Base-by-base conservation (phyloP, 225 moss, liverwort and hornwort species). In the Thuidium tamariscinum region DNA sequence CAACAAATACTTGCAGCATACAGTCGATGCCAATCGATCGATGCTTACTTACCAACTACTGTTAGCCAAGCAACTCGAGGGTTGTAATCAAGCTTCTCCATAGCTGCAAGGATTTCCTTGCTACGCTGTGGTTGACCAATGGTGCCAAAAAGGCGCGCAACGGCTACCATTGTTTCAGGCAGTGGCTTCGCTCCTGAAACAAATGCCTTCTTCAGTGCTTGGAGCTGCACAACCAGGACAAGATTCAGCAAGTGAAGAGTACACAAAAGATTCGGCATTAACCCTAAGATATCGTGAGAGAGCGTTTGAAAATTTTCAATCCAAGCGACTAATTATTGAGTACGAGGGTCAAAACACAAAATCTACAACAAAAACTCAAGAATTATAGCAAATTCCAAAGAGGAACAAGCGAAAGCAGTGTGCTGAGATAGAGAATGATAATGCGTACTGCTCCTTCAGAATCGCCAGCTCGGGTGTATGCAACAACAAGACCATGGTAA, bases 141-240 rank as follows among this genome's bases (percentile, higher is more conserved):
- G 71, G 84, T 46, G 71, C 99, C 99, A 91, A 91, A 95, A 72
- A 97, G 88, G 51, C 97, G 95, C 39, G 89, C 95, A 91, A 95
- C 85, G n/a, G 99, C 90, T 74, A 95, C 90, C 90, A 99, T 92
- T 85, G 99, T 95, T 93, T 99, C 99, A 83, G 97, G 97, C 54
- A 99, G 83, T 71, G 99, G 99, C 88, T 94, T 92, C 71, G 84
- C 95, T 69, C 95, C 99, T 78, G 92, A 83, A 62, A 86, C 86
- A 81, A 95, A 90, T 75, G 92, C 95, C 85, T 92, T 96, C 86
- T 92, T 94, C 88, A 99, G 79, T 54, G 99, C 95, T 91, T 93
- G 95, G 32, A 95, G 82, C 99, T 99, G 96, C 88, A 86, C 41
- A 82, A 48, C 30, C 73, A 65, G 67, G 36, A 65, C 57, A 75